Conservation (phyloP, 2,329 filamentous ascomycete species). For the Pseudocercospora cruenta region DNA sequence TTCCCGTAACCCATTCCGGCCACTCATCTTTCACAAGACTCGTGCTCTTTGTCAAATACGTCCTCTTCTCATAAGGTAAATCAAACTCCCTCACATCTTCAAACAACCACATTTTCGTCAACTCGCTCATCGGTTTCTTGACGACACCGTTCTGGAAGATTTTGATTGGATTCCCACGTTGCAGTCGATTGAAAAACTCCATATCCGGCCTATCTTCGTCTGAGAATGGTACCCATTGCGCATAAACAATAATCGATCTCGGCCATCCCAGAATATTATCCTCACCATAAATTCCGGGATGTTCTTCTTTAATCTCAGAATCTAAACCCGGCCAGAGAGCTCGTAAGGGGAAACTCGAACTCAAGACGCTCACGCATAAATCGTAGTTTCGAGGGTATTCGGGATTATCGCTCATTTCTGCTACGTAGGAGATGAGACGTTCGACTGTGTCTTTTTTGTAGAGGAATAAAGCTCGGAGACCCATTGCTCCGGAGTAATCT, state of each 20-base stretch:
- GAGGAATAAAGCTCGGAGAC: conserved; percentile 49
- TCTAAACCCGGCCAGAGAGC: conserved; percentile 45
- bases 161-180: conserved; percentile 40
- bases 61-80: conserved; percentile 54
- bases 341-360: conserved; percentile 44
- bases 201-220: conserved; percentile 41
- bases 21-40: conserved; percentile 47
- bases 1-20: conserved; percentile 44
- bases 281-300: conserved; percentile 45
- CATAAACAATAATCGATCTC: conserved; percentile 51
- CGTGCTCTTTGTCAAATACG: conserved; percentile 49
- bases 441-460: conserved; percentile 47
- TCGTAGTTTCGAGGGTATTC: conserved; percentile 53
- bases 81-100: conserved; percentile 52
- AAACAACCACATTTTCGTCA: conserved; percentile 55
- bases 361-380: conserved; percentile 53
- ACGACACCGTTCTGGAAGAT: conserved; percentile 28
- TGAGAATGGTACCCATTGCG: conserved; percentile 53
- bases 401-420: conserved; percentile 51
- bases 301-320: conserved; percentile 42
- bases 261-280: conserved; percentile 46
- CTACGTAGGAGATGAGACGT: conserved; percentile 46
- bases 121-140: conserved; percentile 49
- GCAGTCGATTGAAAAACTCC: conserved; percentile 47
- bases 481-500: conserved; percentile 47